These are phyloP conservation scores for Termitomyces titanicus DNA, from an alignment of 768 basidiomycete genomes.

Conservation along the genomic window DNA sequence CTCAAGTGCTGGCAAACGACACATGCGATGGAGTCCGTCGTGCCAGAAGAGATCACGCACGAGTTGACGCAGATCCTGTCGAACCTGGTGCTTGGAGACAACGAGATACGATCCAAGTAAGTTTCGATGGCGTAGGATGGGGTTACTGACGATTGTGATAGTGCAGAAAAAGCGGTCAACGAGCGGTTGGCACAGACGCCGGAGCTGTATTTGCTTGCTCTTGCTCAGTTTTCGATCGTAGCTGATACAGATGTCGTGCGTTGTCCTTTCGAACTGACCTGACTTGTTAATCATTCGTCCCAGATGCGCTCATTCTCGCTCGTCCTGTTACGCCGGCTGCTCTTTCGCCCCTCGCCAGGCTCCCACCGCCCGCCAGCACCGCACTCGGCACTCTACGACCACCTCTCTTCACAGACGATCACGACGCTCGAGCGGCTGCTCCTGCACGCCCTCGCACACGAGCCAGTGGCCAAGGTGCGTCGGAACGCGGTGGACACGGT, in stretches of 20 bases:
- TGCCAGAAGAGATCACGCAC: slow-evolving; percentile 53
- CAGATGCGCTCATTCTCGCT: slow-evolving; percentile 87
- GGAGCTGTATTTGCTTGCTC: slow-evolving; percentile 73
- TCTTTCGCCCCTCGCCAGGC: slow-evolving; percentile 61
- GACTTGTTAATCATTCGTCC: background rate
- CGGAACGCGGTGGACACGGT: slow-evolving; percentile 73
- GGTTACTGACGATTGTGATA: slow-evolving; percentile 15
- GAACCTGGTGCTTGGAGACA: slow-evolving; percentile 81
- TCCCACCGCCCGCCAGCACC: slow-evolving; percentile 6
- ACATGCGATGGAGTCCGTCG: too few relatives aligned
- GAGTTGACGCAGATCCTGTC: slow-evolving; percentile 83
- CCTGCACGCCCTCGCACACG: slow-evolving; percentile 64
- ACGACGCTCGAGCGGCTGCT: slow-evolving; percentile 69
- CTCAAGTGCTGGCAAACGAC: too few relatives aligned
- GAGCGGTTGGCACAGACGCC: slow-evolving; percentile 75
- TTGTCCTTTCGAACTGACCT: slow-evolving; percentile 16
- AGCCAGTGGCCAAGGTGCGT: slow-evolving; percentile 54
- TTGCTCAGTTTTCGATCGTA: slow-evolving; percentile 74
- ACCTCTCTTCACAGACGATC: slow-evolving; percentile 63
- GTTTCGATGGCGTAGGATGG: too few relatives aligned
- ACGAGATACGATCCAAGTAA: slow-evolving; percentile 69
- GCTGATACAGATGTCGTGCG: slow-evolving; percentile 80
- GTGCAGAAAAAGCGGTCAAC: slow-evolving; percentile 72
- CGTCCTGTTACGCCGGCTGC: slow-evolving; percentile 73
- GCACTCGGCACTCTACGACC: slow-evolving; percentile 69